These are phyloP conservation scores for Poa annua DNA, from an alignment of 176 grass and related monocot species.

Conservation along the genomic window DNA sequence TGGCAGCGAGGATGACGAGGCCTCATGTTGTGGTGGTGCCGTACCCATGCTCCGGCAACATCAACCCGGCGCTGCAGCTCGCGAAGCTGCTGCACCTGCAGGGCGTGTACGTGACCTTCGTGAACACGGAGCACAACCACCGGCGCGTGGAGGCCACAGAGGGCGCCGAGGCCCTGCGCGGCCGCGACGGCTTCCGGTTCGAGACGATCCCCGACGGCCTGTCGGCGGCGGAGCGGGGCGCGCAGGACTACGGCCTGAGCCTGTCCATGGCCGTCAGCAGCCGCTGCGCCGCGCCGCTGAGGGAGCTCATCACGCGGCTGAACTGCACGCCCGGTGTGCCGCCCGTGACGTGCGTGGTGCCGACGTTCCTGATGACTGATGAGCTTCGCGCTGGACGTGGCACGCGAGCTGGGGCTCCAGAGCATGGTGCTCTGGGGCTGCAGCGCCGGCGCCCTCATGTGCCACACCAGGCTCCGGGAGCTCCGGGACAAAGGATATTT, in stretches of 20 bases:
- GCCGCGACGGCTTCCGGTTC: slow-evolving; percentile 31
- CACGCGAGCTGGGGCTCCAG: background rate
- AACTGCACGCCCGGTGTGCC: background rate
- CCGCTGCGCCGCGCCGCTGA: slow-evolving; percentile 24
- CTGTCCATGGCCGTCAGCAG: background rate
- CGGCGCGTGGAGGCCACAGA: background rate
- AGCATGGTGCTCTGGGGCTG: too few relatives aligned
- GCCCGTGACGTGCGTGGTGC: slow-evolving; percentile 23
- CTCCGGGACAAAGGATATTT: too few relatives aligned
- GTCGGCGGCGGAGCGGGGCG: background rate
- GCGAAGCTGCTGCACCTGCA: slow-evolving; percentile 29
- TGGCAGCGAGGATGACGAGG: background rate
- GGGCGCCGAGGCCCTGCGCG: background rate
- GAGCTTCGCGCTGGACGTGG: slow-evolving; percentile 30
- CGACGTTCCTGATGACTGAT: slow-evolving; percentile 31
- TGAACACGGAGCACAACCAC: slow-evolving; percentile 65
- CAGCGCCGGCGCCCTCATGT: too few relatives aligned
- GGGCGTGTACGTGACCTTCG: slow-evolving; percentile 62
- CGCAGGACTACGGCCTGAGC: background rate
- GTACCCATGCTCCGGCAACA: slow-evolving; percentile 48
- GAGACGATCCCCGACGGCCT: slow-evolving; percentile 38
- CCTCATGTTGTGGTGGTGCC: slow-evolving; percentile 49
- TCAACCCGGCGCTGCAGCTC: slow-evolving; percentile 57
- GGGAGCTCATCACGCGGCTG: slow-evolving; percentile 16
- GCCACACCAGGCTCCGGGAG: too few relatives aligned